phyloP scores from a whole-genome alignment of 108 stramenopile species.

The Fragilariopsis cylindrus region DNA sequence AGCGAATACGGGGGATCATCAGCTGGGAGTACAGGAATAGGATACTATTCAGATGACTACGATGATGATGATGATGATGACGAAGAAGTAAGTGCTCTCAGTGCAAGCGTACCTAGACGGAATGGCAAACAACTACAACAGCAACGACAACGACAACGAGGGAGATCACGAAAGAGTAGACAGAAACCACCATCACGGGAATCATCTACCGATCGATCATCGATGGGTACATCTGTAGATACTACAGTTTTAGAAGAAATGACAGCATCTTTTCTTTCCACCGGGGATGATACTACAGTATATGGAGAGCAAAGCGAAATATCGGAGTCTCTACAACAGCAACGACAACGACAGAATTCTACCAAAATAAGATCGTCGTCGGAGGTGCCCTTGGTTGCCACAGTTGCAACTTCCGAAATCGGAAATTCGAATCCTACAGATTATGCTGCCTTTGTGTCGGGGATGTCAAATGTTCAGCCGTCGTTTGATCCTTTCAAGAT shows the following conservation, averaged over 20 bases:
- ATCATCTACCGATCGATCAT: not conserved
- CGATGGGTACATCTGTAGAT: not conserved
- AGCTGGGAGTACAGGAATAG: not conserved
- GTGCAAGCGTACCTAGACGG: not conserved
- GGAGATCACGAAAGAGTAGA: not conserved
- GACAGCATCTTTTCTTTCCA: constrained; percentile 7
- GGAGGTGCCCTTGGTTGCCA: too few species aligned
- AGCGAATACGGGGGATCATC: constrained; percentile 6
- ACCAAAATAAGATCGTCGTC: too few species aligned
- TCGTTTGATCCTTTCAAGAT: too few species aligned
- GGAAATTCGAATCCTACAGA: not conserved
- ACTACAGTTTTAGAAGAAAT: constrained; percentile 14
- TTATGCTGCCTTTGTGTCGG: not conserved
- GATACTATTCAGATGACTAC: not conserved
- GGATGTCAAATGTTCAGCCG: too few species aligned
- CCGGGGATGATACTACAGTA: not conserved
- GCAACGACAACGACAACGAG: constrained; percentile 1
- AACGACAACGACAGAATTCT: too few species aligned
- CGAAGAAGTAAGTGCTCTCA: not conserved
- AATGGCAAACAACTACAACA: not conserved
- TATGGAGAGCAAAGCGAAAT: not conserved
- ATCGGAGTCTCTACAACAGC: not conserved
- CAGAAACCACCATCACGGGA: not conserved
- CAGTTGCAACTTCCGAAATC: too few species aligned
- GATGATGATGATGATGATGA: not conserved